phyloP scores from a whole-genome alignment of 2,329 filamentous ascomycete genomes.

The Helicocarpus griseus region DNA sequence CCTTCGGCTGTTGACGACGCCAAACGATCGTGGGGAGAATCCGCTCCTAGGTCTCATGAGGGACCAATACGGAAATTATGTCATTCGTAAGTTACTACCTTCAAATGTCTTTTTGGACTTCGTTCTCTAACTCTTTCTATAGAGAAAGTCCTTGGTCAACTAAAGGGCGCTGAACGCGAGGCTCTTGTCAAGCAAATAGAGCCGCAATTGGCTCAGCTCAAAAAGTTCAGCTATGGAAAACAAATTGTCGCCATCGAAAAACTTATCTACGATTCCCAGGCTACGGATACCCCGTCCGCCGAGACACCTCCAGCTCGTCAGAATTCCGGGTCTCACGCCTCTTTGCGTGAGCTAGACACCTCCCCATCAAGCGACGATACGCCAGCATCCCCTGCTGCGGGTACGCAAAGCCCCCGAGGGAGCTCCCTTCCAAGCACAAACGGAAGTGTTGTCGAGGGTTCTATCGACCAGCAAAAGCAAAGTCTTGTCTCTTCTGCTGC shows the following conservation, averaged over 20 bases:
- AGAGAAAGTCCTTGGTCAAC: slow-evolving; percentile 69
- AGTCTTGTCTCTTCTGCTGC: background rate
- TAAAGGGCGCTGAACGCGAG: slow-evolving; percentile 51
- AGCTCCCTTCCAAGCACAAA: slow-evolving; percentile 56
- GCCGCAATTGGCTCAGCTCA: slow-evolving; percentile 51
- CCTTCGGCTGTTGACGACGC: slow-evolving; percentile 50
- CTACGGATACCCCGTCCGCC: background rate
- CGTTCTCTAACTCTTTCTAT: slow-evolving; percentile 16
- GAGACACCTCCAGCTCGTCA: slow-evolving; percentile 14
- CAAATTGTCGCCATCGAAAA: slow-evolving; percentile 58
- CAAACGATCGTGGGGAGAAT: slow-evolving; percentile 55
- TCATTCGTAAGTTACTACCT: slow-evolving; percentile 64
- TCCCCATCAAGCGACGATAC: slow-evolving; percentile 5
- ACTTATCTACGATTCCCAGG: slow-evolving; percentile 33
- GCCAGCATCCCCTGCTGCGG: slow-evolving; percentile 27
- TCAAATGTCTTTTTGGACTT: background rate
- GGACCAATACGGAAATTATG: slow-evolving; percentile 92
- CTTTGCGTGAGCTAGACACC: slow-evolving; percentile 5
- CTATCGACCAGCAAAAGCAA: slow-evolving; percentile 26
- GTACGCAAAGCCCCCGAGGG: slow-evolving; percentile 60
- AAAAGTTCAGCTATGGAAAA: slow-evolving; percentile 55
- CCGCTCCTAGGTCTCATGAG: slow-evolving; percentile 71
- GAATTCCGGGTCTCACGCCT: slow-evolving; percentile 3
- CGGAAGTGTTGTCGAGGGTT: slow-evolving; percentile 44
- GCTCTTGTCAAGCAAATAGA: slow-evolving; percentile 55